Percentiles rank a stretch among this genome's conserved stretches.
These are phyloP conservation scores for Penicillium digitatum DNA, from an alignment of 2,329 filamentous ascomycete genomes.

Conservation along the genomic window DNA sequence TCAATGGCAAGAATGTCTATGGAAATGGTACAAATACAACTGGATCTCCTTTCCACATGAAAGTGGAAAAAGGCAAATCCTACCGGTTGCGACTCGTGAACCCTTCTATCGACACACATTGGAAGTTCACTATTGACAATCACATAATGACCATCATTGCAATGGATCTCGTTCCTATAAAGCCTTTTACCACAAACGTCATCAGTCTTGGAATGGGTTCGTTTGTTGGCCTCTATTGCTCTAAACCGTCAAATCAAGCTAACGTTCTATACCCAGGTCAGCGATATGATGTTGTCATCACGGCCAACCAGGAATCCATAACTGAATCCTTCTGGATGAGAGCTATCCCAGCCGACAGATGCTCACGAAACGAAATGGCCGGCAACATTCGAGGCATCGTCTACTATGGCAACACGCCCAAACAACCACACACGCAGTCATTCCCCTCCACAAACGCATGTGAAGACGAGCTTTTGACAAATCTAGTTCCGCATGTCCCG, in stretches of 20 bases:
- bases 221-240: neutral
- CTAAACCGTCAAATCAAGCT: neutral
- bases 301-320: constrained; percentile 21
- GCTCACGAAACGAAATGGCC: constrained; percentile 1
- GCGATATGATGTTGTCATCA: constrained; percentile 40
- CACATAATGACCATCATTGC: constrained; percentile 58
- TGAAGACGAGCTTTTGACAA: neutral
- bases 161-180: constrained; percentile 56
- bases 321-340: constrained; percentile 41
- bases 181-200: constrained; percentile 50
- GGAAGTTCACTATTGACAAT: constrained; percentile 48
- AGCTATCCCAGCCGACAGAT: constrained; percentile 1
- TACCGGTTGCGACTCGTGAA: constrained; percentile 31
- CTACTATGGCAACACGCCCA: neutral
- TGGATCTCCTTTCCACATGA: constrained; percentile 43
- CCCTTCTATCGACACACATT: constrained; percentile 24
- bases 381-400: constrained; percentile 2
- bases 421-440: neutral
- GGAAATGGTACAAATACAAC: constrained; percentile 19
- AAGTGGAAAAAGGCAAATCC: constrained; percentile 4
- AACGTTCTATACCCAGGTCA: constrained; percentile 26
- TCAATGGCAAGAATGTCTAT: constrained; percentile 43
- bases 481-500: neutral
- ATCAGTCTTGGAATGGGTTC: constrained; percentile 46
- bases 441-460: neutral